Base-by-base conservation (phyloP, 78 protist species). In the Chrysochromulina parva region DNA sequence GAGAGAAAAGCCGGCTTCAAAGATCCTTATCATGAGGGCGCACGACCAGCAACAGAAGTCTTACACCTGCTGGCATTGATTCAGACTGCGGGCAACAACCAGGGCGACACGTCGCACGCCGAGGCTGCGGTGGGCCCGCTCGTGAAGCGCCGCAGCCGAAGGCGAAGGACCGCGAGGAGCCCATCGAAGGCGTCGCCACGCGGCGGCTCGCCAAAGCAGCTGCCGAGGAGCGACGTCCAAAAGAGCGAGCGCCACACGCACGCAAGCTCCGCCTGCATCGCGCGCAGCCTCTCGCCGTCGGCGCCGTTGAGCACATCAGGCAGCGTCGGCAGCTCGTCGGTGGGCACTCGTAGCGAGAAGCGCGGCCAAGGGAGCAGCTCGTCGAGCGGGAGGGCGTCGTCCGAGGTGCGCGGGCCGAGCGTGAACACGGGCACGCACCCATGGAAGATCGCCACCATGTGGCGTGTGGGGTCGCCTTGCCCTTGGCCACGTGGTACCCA, bases 371-470 rank as follows among this genome's bases (percentile, higher is more conserved):
- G 26, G 4, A 69, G 38, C 52, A 69, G 26, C 78, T 69, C 78
- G 13, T 69, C 78, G 17, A 69, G 28, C n/a, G 78, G 78, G 53
- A 69, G 78, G n/a, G 78, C 78, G 50, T 69, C 78, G 78, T 69
- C 78, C 26, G 78, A 28, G n/a, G 14, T 16, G 7, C 13, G 6
- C 6, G 53, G 48, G 48, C 78, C 78, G 52, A 69, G 78, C 78
- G 78, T 38, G 48, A 69, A 69, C n/a, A 28, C 50, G 14, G 78
- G 78, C 5, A 69, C 50, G 78, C 78, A 69, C n/a, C 78, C 78
- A 17, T 69, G 78, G 50, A 69, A 69, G 50, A 69, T 24, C 7
- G 78, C 50, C 13, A 69, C 78, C 78, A 69, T 69, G 78, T 69
- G 78, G 53, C 78, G 78, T 10, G 78, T 69, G 24, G 78, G 78